These are phyloP conservation scores for Tulasnella calospora DNA, from an alignment of 768 basidiomycete genomes.

Conservation along the genomic window DNA sequence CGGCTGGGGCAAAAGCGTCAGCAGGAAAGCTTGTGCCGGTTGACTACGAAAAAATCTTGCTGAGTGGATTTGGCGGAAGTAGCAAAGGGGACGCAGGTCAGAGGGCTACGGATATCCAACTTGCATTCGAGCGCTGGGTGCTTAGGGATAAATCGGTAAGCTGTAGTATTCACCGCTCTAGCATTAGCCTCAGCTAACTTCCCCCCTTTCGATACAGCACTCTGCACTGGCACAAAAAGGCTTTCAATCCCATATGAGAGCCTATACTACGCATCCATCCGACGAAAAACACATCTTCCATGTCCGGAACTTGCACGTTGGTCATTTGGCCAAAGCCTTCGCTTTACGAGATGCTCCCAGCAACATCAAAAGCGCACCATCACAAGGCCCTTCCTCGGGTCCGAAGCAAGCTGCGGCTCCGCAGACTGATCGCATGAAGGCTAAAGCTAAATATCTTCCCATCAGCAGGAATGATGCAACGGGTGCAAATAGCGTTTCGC, in stretches of 20 bases:
- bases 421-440: constrained; percentile 22
- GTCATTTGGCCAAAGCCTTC: constrained; percentile 90
- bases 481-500: constrained; percentile 31
- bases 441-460: constrained; percentile 27
- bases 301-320: constrained; percentile 86
- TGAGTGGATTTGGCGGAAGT: constrained; percentile 80
- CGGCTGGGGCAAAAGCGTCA: constrained; percentile 30
- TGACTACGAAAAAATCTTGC: constrained; percentile 64
- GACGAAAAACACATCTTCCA: constrained; percentile 97
- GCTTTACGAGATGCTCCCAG: constrained; percentile 80
- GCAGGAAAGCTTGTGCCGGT: constrained; percentile 49
- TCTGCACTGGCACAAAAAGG: constrained; percentile 72
- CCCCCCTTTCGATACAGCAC: constrained; percentile 49
- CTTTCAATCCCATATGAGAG: constrained; percentile 87
- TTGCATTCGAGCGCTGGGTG: constrained; percentile 94
- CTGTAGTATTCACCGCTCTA: background rate
- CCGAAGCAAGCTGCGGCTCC: constrained; percentile 20
- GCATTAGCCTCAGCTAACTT: background rate
- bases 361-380: constrained; percentile 33
- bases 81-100: constrained; percentile 75
- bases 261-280: constrained; percentile 94
- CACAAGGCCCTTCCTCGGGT: background rate
- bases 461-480: constrained; percentile 29
- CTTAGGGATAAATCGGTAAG: constrained; percentile 63
- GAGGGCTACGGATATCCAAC: constrained; percentile 88